Percentiles rank a stretch among this genome's conserved stretches.
Conservation (phyloP, 805 yeast genomes). For the Candida pseudoglaebosa region DNA sequence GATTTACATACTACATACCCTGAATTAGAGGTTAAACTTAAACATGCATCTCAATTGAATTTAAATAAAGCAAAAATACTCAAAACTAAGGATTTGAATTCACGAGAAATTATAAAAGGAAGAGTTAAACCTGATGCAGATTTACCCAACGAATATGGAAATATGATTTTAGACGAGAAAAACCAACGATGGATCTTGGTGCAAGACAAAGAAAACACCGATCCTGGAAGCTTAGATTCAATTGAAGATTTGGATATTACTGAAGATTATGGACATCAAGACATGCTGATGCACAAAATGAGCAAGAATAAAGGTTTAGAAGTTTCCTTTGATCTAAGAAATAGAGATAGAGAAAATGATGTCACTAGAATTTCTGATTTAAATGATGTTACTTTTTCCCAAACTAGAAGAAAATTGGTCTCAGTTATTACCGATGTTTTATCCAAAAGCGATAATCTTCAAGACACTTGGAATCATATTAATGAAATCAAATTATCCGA, state of each 20-base stretch:
- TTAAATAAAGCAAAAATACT: conserved; percentile 5
- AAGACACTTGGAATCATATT: conserved; percentile 41
- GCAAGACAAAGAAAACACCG: conserved; percentile 15
- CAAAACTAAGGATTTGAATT: not conserved
- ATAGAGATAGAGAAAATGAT: conserved; percentile 12
- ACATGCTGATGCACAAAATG: conserved; percentile 5
- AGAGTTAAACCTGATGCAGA: conserved; percentile 31
- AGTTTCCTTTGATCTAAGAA: conserved; percentile 36
- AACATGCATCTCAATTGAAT: conserved; percentile 33
- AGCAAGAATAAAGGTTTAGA: conserved; percentile 21
- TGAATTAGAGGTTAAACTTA: conserved; percentile 27
- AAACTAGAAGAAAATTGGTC: conserved; percentile 41
- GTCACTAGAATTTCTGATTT: conserved; percentile 42
- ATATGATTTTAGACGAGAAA: conserved; percentile 30
- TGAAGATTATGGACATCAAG: conserved; percentile 9
- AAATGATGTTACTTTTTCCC: conserved; percentile 45
- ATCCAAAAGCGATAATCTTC: conserved; percentile 27
- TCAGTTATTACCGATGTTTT: conserved; percentile 42
- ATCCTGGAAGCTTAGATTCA: conserved; percentile 29
- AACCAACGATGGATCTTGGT: conserved; percentile 26
- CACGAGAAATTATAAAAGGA: conserved; percentile 20
- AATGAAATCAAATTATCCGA: conserved; percentile 32
- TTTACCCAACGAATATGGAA: conserved; percentile 32
- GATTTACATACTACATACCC: conserved; percentile 16
- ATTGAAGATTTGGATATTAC: conserved; percentile 33